Base-by-base conservation (phyloP, 257 asterid genomes). In the Petunia axillaris region DNA sequence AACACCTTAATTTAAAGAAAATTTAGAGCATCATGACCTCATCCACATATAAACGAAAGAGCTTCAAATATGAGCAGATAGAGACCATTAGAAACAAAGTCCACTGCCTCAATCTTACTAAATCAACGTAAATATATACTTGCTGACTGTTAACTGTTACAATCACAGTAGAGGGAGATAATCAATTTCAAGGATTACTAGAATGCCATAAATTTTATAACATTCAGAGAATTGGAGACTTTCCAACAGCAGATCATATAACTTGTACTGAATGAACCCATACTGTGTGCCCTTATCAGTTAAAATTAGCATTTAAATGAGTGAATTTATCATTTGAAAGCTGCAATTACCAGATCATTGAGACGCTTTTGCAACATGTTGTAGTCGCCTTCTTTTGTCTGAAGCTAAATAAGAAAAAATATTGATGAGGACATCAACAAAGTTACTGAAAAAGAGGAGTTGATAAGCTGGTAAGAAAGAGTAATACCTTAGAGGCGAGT, bases 291-390 rank as follows among this genome's bases (percentile, higher is more conserved):
- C 2, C 44, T 25, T 25, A 25, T 25, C 25, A 25, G 25, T 25
- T 25, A 25, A 25, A 25, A 25, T 25, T 25, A 25, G 25, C 25
- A 25, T 25, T 25, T 25, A 71, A 48, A 35, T 25, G 60, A 25
- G 53, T 13, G 50, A 54, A 82, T 77, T 11, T 58, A 39, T n/a
- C 25, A 74, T 53, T 37, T 25, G 60, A 80, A 84, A 40, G 71
- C 52, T 54, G 77, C 79, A 83, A 10, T 79, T 92, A 96, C 99
- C 98, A 94, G 88, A 84, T 96, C 97, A 89, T 84, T 88, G 65
- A 96, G 90, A 76, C 97, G 89, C 84, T 89, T 92, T 87, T 88
- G 98, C 79, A 92, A 84, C 87, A 78, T 77, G 80, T 82, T 87
- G 38, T 83, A 89, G 84, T 93, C 98, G 67, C 65, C 88, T 81